Evolutionary conservation across 495 filamentous ascomycete species (phyloP).

Genomic region (Friedmanniomyces endolithicus): DNA sequence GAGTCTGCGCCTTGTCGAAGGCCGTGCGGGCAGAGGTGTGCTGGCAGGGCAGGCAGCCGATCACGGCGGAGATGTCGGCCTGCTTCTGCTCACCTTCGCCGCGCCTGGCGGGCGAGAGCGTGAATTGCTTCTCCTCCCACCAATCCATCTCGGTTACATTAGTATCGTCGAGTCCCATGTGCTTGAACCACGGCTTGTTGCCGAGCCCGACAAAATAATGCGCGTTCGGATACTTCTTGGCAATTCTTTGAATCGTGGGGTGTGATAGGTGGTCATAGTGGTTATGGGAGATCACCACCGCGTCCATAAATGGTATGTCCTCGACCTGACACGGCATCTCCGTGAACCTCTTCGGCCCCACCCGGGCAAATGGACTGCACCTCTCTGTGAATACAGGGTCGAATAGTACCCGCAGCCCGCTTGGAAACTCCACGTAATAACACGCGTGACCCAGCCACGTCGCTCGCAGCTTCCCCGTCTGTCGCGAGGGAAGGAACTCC

Average conservation of each 20-base stretch:
- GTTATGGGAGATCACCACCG: slow-evolving; percentile 81
- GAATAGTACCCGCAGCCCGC: slow-evolving; percentile 78
- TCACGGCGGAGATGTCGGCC: slow-evolving; percentile 52
- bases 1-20: slow-evolving; percentile 58
- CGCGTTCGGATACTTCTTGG: slow-evolving; percentile 58
- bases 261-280: slow-evolving; percentile 91
- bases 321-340: slow-evolving; percentile 61
- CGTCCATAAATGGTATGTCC: slow-evolving; percentile 74
- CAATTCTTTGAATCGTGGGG: slow-evolving; percentile 56
- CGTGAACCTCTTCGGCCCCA: slow-evolving; percentile 74
- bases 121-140: slow-evolving; percentile 78
- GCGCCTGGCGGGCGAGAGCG: slow-evolving; percentile 31
- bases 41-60: slow-evolving; percentile 77
- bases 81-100: slow-evolving; percentile 13
- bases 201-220: slow-evolving; percentile 85
- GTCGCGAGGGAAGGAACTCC: slow-evolving; percentile 51
- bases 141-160: slow-evolving; percentile 87
- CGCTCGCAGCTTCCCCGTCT: slow-evolving; percentile 53
- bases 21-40: slow-evolving; percentile 59
- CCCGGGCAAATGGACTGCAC: slow-evolving; percentile 61
- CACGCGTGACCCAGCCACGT: slow-evolving; percentile 97
- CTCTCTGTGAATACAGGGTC: slow-evolving; percentile 89
- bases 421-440: slow-evolving; percentile 84
- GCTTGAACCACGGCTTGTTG: slow-evolving; percentile 74
- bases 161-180: slow-evolving; percentile 41